Conservation (phyloP, 495 filamentous ascomycete species). For the Neohortaea acidophila region DNA sequence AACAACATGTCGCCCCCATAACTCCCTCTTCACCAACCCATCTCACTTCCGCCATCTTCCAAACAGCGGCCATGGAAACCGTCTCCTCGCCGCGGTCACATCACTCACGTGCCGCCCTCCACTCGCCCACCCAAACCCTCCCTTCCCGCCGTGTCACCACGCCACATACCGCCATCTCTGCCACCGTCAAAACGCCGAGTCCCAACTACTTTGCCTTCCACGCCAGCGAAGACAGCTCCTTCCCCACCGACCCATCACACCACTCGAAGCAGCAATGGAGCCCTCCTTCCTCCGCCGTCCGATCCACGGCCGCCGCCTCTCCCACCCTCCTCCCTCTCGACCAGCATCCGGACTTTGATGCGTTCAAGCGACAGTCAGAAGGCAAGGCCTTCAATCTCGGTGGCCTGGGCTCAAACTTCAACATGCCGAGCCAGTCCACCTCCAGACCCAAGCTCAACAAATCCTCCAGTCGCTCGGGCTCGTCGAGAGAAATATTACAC, state of each 20-base stretch:
- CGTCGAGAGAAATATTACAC: conserved; percentile 2
- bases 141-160: conserved; percentile 4
- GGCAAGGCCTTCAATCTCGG: conserved; percentile 42
- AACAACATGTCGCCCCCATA: too few relatives aligned
- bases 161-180: neutral
- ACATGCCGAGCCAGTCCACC: conserved; percentile 13
- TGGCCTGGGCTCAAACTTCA: conserved; percentile 20
- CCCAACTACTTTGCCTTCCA: conserved; percentile 18
- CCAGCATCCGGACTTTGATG: conserved; percentile 62
- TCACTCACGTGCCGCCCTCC: too few relatives aligned
- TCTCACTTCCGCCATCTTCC: too few relatives aligned
- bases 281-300: conserved; percentile 48
- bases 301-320: conserved; percentile 50
- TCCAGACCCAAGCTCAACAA: neutral
- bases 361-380: conserved; percentile 55
- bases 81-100: too few relatives aligned
- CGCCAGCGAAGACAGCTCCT: conserved; percentile 5
- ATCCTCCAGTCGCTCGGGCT: neutral
- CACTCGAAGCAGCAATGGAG: conserved; percentile 54
- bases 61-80: too few relatives aligned
- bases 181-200: conserved; percentile 9
- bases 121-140: neutral
- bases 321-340: conserved; percentile 55
- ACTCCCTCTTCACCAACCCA: too few relatives aligned
- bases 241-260: conserved; percentile 24